Conservation (phyloP, 176 grass and related monocot genomes). For the Rhynchospora tenuis region DNA sequence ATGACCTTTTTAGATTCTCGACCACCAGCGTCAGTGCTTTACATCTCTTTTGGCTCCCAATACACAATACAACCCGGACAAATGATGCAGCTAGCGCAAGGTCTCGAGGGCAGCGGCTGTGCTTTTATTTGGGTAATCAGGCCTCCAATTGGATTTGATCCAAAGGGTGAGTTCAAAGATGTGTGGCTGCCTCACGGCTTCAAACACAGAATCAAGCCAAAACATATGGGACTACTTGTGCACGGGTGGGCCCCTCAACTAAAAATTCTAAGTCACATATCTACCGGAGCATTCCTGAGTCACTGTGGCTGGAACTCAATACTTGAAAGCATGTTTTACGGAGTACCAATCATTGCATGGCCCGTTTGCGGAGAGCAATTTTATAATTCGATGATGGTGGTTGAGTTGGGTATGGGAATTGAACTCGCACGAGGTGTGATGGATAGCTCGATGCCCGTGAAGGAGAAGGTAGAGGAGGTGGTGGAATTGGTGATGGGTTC, state of each 20-base stretch:
- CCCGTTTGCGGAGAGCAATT: background rate
- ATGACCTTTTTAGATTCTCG: slow-evolving; percentile 17
- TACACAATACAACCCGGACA: slow-evolving; percentile 16
- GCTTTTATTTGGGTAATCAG: slow-evolving; percentile 28
- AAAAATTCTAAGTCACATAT: slow-evolving; percentile 6
- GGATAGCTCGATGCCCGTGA: background rate
- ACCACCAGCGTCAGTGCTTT: slow-evolving; percentile 17
- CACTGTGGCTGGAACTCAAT: slow-evolving; percentile 10
- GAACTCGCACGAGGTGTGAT: background rate
- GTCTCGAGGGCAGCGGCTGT: slow-evolving; percentile 5
- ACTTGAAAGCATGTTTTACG: background rate
- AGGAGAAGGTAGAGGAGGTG: background rate
- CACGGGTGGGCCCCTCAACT: background rate
- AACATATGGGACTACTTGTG: background rate
- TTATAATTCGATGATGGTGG: background rate
- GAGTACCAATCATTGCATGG: slow-evolving; percentile 7
- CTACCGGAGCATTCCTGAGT: background rate
- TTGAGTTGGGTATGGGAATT: background rate
- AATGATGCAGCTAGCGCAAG: slow-evolving; percentile 31
- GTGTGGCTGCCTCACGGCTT: slow-evolving; percentile 32
- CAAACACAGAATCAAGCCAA: slow-evolving; percentile 11
- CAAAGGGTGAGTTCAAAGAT: slow-evolving; percentile 3
- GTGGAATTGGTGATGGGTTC: background rate
- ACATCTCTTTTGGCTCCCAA: slow-evolving; percentile 31
- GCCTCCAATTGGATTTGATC: slow-evolving; percentile 13